Percentiles rank a stretch among this genome's conserved stretches.
Conservation (phyloP, 331 rosid genomes). For the Quercus lobata region DNA sequence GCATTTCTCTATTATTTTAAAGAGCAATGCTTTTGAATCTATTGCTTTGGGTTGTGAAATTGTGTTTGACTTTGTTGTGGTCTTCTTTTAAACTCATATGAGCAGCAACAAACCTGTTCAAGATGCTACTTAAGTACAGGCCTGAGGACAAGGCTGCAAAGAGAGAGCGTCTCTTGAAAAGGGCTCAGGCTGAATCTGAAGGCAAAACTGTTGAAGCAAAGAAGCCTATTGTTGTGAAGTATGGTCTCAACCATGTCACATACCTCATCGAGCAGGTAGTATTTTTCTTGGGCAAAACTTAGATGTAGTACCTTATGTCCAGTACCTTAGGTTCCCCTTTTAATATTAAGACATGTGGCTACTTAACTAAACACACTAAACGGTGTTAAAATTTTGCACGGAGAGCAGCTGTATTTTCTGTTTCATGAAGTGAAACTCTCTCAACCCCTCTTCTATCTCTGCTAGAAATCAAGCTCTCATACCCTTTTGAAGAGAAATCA, state of each 20-base stretch:
- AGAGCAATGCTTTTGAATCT: not conserved
- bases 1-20: not conserved
- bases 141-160: constrained; percentile 82
- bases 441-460: too few relatives aligned
- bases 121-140: constrained; percentile 82
- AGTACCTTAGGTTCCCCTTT: too few relatives aligned
- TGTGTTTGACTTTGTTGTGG: not conserved
- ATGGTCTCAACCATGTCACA: constrained; percentile 85
- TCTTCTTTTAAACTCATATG: not conserved
- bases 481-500: too few relatives aligned
- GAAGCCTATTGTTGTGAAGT: constrained; percentile 81
- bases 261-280: constrained; percentile 83
- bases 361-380: too few relatives aligned
- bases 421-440: too few relatives aligned
- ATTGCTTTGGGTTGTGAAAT: not conserved
- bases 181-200: constrained; percentile 88
- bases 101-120: constrained; percentile 69
- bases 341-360: too few relatives aligned
- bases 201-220: constrained; percentile 67
- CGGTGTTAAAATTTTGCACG: too few relatives aligned
- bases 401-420: too few relatives aligned
- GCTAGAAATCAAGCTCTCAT: too few relatives aligned
- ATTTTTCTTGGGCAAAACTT: too few relatives aligned
- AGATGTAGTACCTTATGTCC: too few relatives aligned
- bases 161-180: constrained; percentile 71